These are phyloP conservation scores for Ganoderma lingzhi DNA, from an alignment of 1,284 basidiomycete species.

Conservation along the genomic window DNA sequence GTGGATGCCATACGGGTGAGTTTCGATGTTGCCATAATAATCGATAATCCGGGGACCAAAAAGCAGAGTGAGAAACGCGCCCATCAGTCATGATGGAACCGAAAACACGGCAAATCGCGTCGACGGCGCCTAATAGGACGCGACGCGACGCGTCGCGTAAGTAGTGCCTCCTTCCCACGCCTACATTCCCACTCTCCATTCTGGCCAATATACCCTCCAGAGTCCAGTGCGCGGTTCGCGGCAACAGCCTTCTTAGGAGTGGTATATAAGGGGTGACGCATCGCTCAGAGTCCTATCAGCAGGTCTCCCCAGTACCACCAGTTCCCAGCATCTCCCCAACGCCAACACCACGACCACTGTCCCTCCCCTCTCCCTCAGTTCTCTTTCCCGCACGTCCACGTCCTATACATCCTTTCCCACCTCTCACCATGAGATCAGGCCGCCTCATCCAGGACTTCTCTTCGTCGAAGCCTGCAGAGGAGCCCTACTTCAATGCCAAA, in stretches of 20 bases:
- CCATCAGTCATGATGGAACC: too few relatives aligned
- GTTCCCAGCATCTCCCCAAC: background rate
- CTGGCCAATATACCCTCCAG: background rate
- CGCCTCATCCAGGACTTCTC: conserved; percentile 3
- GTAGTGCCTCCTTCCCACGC: background rate
- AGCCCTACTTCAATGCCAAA: background rate
- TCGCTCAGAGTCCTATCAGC: background rate
- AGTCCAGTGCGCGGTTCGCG: background rate
- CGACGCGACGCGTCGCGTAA: conserved; percentile 3
- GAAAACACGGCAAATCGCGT: background rate
- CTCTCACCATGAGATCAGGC: background rate
- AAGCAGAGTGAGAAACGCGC: background rate
- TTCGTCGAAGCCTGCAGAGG: background rate
- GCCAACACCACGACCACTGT: background rate
- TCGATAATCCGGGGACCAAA: background rate
- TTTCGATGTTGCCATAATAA: too few relatives aligned
- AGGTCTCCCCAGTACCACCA: background rate
- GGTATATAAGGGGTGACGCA: background rate
- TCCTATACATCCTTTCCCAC: background rate
- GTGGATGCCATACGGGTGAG: too few relatives aligned
- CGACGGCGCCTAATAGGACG: background rate
- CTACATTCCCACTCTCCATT: background rate
- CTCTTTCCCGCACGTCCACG: background rate
- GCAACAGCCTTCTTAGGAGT: background rate
- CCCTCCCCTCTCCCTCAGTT: background rate